Base-by-base conservation (phyloP, 306 rosid species). In the Clitoria ternatea region DNA sequence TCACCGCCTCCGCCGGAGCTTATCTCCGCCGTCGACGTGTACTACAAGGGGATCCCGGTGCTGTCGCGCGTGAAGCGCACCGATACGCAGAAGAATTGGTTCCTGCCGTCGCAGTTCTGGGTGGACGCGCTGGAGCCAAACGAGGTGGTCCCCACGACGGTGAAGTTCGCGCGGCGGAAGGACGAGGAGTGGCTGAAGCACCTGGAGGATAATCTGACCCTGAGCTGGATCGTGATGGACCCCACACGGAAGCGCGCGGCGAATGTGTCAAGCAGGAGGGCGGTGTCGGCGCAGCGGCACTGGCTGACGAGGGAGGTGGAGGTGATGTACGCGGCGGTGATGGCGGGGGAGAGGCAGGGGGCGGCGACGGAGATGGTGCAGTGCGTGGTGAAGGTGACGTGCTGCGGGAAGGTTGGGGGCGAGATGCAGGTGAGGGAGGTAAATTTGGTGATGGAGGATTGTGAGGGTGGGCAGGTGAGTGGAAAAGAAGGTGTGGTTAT, bases 201-300 rank as follows among this genome's bases (percentile, higher is more conserved):
- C 20, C 7, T 93, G 15, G 90, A 84, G 53, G 87, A 90, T 7
- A 85, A 70, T 32, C 10, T 93, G 45, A 80, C 33, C 0, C 26
- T 90, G 74, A 93, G 90, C 78, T 93, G 98, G 98, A 78, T 93
- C 10, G 12, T 90, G 0, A 80, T 93, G 64, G 90, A 88, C 37
- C 90, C 88, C 0, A 30, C 39, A 15, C 30, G 37, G 5, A 78
- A 83, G 1, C 74, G 97, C 0, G 84, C 94, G 8, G 92, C 76
- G 33, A 90, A 93, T 18, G 11, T 90, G 0, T 90, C 98, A 0
- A 88, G 97, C 77, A 53, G 88, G 70, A 29, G 61, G 19, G 74
- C 98, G 44, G 92, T 93, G 2, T 73, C 71, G 1, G 89, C 83
- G n/a, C 50, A 70, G 33, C 85, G 86, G 4, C 94, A 88, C 85